Base-by-base conservation (phyloP, 768 basidiomycete species). In the Collybia sordida region DNA sequence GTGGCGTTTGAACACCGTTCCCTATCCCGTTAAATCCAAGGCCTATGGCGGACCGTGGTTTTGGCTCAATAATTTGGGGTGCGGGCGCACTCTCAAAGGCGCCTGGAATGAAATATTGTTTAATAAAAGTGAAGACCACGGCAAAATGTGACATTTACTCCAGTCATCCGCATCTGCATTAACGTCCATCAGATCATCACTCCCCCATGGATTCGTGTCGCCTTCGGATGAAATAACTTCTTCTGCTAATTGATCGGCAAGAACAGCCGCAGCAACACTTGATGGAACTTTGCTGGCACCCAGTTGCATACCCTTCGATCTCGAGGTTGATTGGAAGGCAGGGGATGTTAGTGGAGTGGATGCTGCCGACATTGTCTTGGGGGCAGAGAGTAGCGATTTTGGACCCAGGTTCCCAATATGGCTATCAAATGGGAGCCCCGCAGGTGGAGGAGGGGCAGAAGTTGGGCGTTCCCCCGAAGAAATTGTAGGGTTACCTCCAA, bases 81-180 rank as follows among this genome's bases (percentile, higher is more conserved):
- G 70, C 69, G 14, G 31, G 31, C n/a, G 77, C 79, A 48, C 80
- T 80, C 65, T 92, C 89, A 56, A 93, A 93, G n/a, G 84, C 87
- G 62, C 83, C 90, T 87, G 46, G 11, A 47, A 48, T 6, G 36
- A 45, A 12, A 21, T 41, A 12, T 34, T 47, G 31, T 7, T 51
- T 19, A 47, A 43, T 19, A 19, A 41, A 17, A 31, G 52, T 19
- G n/a, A 27, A 47, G 43, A 7, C 6, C 11, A 9, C 27, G 22
- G 40, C 48, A 27, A 39, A 40, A 28, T 17, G 50, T 11, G 3
- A 74, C 74, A 76, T 86, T 63, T 64, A 90, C 95, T 89, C 95
- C 95, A 99, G 63, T 98, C 96, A 59, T 86, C 95, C 21, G 85
- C 81, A 59, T 98, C 95, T 0, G 90, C 93, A 60, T 93, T 86